A percentile compares a stretch with the other conserved stretches of the same genome.
Evolutionary conservation across 345 rosid genomes (phyloP).

Genomic region (Punica granatum): DNA sequence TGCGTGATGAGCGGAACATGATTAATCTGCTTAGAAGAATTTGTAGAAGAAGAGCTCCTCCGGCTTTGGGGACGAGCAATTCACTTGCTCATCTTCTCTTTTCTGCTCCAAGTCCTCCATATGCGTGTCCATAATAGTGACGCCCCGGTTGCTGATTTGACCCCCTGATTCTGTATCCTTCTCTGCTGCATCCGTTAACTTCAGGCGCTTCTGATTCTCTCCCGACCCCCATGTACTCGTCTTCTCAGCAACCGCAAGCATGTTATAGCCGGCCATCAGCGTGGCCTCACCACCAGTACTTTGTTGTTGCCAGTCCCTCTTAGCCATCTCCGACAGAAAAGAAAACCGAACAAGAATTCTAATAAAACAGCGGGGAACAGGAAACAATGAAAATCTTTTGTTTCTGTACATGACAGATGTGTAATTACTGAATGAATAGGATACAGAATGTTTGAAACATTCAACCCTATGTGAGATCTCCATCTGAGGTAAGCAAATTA

Average conservation of each 20-base stretch:
- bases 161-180: neutral
- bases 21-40: slow-evolving; percentile 10
- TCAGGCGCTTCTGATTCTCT: slow-evolving; percentile 1
- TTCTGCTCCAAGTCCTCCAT: slow-evolving; percentile 9
- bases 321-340: neutral
- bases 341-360: neutral
- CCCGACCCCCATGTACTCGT: neutral
- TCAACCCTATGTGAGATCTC: slow-evolving; percentile 1
- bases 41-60: slow-evolving; percentile 13
- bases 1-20: neutral
- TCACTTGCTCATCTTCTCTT: slow-evolving; percentile 7
- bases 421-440: neutral
- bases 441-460: neutral
- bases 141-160: neutral
- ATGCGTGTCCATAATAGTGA: neutral
- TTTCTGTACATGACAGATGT: neutral
- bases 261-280: neutral
- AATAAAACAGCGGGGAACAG: neutral
- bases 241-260: neutral
- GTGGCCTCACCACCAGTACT: neutral
- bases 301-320: slow-evolving; percentile 6
- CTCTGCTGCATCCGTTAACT: neutral
- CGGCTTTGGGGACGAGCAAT: slow-evolving; percentile 1
- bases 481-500: neutral
- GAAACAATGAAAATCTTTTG: neutral